Base-by-base conservation (phyloP, 768 basidiomycete genomes). In the Asterophora parasitica region DNA sequence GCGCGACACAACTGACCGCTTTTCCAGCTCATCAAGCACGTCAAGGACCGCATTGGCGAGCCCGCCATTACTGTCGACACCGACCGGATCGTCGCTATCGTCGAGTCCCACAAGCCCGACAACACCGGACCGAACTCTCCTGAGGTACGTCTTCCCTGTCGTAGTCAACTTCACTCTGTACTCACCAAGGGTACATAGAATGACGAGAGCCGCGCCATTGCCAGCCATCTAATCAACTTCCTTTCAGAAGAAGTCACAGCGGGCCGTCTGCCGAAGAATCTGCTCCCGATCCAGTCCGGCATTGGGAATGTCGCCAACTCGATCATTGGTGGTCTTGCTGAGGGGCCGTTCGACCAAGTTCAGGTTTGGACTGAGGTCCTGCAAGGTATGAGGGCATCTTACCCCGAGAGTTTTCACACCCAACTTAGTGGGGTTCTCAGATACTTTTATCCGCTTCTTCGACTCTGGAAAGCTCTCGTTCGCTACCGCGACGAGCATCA, bases 351-450 rank as follows among this genome's bases (percentile, higher is more conserved):
- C 38, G 70, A 76, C 28, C 63, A 71, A 41, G 74, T 76, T 6
- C 70, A 72, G 56, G 75, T 75, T 11, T 76, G 73, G 73, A 76
- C 73, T 4, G 75, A 75, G 58, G 75, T 75, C 1, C 53, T 76
- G 19, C 74, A 74, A 51, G 69, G 69, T 65, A 39, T 8, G 46
- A 32, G 9, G 9, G 23, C 7, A 7, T 35, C 10, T 5, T 23
- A 31, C 7, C 30, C 42, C 7, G 34, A 12, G 13, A 30, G 30
- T 3, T 42, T 31, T 20, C 31, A 17, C 31, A 4, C 16, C 9
- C 8, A 31, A 9, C 2, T 32, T 4, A 17, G n/a, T 35, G 15
- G 20, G 12, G 4, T 16, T 10, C 30, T n/a, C 40, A 69, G 73
- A 74, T 58, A 71, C 69, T 4, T 75, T 75, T 58, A 61, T 76